Evolutionary conservation across 495 filamentous ascomycete species (phyloP).

Genomic region (Penicillium canariense): DNA sequence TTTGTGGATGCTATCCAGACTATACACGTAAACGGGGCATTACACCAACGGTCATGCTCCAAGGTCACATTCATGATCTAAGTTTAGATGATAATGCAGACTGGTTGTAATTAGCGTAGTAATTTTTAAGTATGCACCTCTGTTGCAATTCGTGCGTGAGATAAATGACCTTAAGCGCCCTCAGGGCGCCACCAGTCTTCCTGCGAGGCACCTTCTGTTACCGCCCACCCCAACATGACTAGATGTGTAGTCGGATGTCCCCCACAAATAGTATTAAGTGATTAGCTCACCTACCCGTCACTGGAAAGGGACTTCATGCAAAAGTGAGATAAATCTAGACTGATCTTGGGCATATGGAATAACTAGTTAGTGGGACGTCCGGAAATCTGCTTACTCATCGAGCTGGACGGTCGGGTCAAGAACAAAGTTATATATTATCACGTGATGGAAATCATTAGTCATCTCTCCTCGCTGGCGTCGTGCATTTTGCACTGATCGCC

Average conservation of each 20-base stretch:
- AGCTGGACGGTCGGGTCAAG: no score
- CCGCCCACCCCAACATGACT: not conserved
- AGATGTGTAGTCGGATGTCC: no score
- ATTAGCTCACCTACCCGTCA: no score
- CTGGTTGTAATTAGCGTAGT: not conserved
- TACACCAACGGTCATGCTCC: not conserved
- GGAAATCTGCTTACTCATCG: not conserved
- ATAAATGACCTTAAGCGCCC: slow-evolving; percentile 27
- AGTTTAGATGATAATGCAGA: not conserved
- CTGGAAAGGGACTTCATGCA: no score
- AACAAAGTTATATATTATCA: no score
- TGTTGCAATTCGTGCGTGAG: slow-evolving; percentile 21
- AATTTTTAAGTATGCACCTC: not conserved
- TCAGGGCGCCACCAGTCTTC: slow-evolving; percentile 10
- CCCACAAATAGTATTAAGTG: no score
- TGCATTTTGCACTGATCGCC: slow-evolving; percentile 25
- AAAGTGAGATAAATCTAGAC: no score
- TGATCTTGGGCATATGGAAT: no score
- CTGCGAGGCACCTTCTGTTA: not conserved
- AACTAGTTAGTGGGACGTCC: no score
- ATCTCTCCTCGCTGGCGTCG: slow-evolving; percentile 19
- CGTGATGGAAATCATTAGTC: slow-evolving; percentile 16
- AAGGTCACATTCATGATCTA: not conserved
- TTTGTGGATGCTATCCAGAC: not conserved
- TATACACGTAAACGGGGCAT: not conserved